Base-by-base conservation (phyloP, 352 stramenopile genomes). In the Aphanomyces invadans region DNA sequence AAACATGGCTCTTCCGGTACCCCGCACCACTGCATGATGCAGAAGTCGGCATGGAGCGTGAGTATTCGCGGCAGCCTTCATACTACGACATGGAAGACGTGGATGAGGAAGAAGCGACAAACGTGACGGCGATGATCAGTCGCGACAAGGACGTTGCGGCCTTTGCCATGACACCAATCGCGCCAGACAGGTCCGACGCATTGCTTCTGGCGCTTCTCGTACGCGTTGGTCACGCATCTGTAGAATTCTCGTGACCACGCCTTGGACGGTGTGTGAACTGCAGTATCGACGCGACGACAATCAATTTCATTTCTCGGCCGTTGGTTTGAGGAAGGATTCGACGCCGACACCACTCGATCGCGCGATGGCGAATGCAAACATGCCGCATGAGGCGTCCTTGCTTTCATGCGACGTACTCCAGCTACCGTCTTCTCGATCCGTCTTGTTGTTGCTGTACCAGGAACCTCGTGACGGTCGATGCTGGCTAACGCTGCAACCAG, bases 1-100 rank as follows among this genome's bases (percentile, higher is more conserved):
- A 64, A 38, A 51, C 55, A 38, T 64, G 55, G 55, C 36, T 64
- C 33, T 64, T 64, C 26, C 33, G 55, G 36, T 64, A 64, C 55
- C 55, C 55, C 19, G 55, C 55, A 38, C 55, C 55, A 19, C 32
- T 31, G 33, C 29, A 32, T 28, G 49, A 57, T 33, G 49, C 17
- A 5, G 19, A n/a, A 26, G 17, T 38, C 7, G 49, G 49, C 19
- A 26, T 19, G 12, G 49, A 57, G 49, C 2, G 49, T 4, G 49
- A 57, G 23, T 57, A 39, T 38, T 57, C 49, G 25, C 49, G 49
- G 29, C 49, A 57, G 23, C 29, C 49, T 32, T 57, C 49, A 12
- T 57, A 57, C 49, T 57, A 57, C 19, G 49, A 57, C 29, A 19
- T 57, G 49, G 49, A 57, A 10, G 49, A 57, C 49, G 19, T 28